These are phyloP conservation scores for Yamadazyma diospyri DNA, from an alignment of 1,139 yeast species.

Conservation along the genomic window DNA sequence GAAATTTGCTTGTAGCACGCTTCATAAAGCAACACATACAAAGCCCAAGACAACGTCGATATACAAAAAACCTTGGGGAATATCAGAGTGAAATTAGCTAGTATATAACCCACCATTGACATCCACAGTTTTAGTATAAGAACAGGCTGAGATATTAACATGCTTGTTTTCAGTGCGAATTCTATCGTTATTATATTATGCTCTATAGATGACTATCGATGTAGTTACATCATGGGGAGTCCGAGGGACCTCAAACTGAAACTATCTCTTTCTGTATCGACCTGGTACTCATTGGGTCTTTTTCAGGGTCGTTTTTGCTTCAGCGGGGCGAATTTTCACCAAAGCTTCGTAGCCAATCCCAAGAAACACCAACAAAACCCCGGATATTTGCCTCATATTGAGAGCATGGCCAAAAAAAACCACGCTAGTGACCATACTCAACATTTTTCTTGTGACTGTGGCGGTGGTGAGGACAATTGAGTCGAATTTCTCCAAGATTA, in stretches of 20 bases:
- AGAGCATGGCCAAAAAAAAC: conserved; percentile 77
- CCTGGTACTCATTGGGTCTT: too few relatives aligned
- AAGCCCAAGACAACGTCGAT: conserved; percentile 55
- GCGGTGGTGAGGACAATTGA: conserved; percentile 84
- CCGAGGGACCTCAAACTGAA: too few relatives aligned
- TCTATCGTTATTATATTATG: too few relatives aligned
- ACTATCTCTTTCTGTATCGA: too few relatives aligned
- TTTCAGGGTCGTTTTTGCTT: not conserved
- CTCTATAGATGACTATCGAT: too few relatives aligned
- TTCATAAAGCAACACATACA: conserved; percentile 34
- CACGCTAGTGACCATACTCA: conserved; percentile 89
- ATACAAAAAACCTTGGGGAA: conserved; percentile 63
- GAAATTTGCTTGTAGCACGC: conserved; percentile 19
- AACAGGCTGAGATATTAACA: conserved; percentile 23
- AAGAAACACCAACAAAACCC: conserved; percentile 73
- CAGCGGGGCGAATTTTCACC: conserved; percentile 13
- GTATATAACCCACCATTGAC: conserved; percentile 21
- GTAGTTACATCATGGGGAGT: too few relatives aligned
- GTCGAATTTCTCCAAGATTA: conserved; percentile 79
- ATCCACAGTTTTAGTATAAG: conserved; percentile 19
- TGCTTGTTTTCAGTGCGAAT: conserved; percentile 6
- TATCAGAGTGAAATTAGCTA: conserved; percentile 47
- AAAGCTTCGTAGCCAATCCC: conserved; percentile 48
- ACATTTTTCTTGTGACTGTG: conserved; percentile 94
- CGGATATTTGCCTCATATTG: conserved; percentile 65